Conservation (phyloP, 139 green algal species). For the Volvox africanus region DNA sequence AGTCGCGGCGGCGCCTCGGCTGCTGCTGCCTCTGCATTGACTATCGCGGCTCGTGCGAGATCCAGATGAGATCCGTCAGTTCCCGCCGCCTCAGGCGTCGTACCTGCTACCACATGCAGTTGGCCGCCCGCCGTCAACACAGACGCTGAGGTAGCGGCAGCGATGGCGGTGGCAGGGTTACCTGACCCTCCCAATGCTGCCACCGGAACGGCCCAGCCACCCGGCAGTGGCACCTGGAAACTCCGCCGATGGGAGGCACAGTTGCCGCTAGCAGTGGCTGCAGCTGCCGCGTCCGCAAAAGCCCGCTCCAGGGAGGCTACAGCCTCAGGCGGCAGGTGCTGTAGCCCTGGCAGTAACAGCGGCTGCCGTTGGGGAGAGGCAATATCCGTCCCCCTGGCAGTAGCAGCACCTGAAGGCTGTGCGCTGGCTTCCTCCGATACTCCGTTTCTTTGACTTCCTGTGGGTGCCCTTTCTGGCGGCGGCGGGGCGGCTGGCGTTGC, state of each 20-base stretch:
- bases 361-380: background rate
- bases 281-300: background rate
- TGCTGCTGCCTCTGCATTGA: background rate
- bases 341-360: background rate
- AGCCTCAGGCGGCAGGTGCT: background rate
- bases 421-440: too few species aligned
- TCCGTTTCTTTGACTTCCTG: background rate
- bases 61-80: too few species aligned
- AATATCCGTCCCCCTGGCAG: too few species aligned
- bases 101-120: background rate
- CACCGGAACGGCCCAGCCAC: too few species aligned
- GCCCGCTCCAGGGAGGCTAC: background rate
- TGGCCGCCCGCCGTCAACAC: background rate
- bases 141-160: background rate
- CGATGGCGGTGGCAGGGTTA: background rate
- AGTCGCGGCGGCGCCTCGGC: background rate
- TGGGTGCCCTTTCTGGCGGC: background rate
- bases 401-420: too few species aligned
- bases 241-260: too few species aligned
- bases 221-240: too few species aligned
- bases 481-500: background rate
- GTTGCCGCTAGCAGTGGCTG: background rate
- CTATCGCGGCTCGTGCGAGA: too few species aligned
- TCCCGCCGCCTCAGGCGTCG: too few species aligned
- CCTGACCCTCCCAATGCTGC: too few species aligned